phyloP scores from a whole-genome alignment of 2,329 filamentous ascomycete genomes.

The Sporothrix euskadiensis region DNA sequence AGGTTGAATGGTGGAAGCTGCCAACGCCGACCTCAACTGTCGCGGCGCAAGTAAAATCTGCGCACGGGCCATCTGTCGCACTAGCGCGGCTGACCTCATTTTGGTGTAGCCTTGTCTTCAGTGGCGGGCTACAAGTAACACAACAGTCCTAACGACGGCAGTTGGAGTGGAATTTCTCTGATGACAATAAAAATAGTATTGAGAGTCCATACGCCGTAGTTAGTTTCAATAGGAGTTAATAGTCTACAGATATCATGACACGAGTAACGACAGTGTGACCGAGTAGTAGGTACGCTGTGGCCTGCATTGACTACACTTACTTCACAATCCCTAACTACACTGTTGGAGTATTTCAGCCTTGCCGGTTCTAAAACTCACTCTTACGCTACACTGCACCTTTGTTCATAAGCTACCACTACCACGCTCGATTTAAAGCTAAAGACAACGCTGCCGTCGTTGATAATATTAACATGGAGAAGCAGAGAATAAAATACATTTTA shows the following conservation, averaged over 20 bases:
- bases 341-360: not conserved
- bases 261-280: no score
- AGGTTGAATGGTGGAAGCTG: not conserved
- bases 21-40: not conserved
- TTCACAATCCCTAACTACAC: not conserved
- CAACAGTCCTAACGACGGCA: not conserved
- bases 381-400: not conserved
- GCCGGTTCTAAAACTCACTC: not conserved
- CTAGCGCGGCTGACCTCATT: not conserved
- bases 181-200: no score
- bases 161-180: no score
- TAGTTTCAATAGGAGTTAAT: no score
- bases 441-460: not conserved
- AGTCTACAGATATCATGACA: no score
- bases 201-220: no score
- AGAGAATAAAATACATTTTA: not conserved
- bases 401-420: not conserved
- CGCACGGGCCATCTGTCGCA: conserved; percentile 9
- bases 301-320: no score
- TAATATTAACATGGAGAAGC: not conserved
- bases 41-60: not conserved
- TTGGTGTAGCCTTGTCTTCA: not conserved
- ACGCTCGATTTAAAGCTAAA: not conserved
- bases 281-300: no score
- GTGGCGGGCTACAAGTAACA: no score